Base-by-base conservation (phyloP, 371 early-diverging fungal species). In the Basidiobolus heterosporus region DNA sequence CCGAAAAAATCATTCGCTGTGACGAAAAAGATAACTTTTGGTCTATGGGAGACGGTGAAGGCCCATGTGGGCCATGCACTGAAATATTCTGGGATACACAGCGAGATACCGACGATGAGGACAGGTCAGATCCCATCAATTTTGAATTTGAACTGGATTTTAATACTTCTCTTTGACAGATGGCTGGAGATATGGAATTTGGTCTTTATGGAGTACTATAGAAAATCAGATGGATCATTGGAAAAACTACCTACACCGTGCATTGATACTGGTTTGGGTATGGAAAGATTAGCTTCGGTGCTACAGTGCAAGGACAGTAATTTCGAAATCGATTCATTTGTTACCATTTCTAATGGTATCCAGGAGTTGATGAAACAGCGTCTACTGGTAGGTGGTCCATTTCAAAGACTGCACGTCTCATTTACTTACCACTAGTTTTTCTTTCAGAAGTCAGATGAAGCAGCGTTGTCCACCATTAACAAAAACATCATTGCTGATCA, bases 131-230 rank as follows among this genome's bases (percentile, higher is more conserved):
- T 13, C 7, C 30, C 30, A 30, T 30, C 30, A 9, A n/a, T n/a
- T n/a, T n/a, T n/a, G n/a, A n/a, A n/a, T n/a, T n/a, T n/a, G n/a
- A n/a, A n/a, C n/a, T n/a, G n/a, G n/a, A n/a, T n/a, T 30, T 30
- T 3, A 30, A 30, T 30, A 30, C 9, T 30, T 9, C 3, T 67
- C 4, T 69, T 69, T 15, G 59, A 62, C 46, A 65, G 75, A 15
- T 85, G 81, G 82, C 59, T 85, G 14, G 86, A 85, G 54, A 74
- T 85, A 38, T 85, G 86, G 86, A 85, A 85, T 46, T 51, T 85
- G 36, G 86, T 85, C n/a, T 85, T 83, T 60, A 85, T 85, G 82
- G 72, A 83, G 49, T 71, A 72, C 45, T 70, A 73, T 46, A 64
- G 78, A 19, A 58, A 57, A 19, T 67, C 68, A 2, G 63, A 75